These are phyloP conservation scores for Suillus subaureus DNA, from an alignment of 768 basidiomycete genomes.

Conservation along the genomic window DNA sequence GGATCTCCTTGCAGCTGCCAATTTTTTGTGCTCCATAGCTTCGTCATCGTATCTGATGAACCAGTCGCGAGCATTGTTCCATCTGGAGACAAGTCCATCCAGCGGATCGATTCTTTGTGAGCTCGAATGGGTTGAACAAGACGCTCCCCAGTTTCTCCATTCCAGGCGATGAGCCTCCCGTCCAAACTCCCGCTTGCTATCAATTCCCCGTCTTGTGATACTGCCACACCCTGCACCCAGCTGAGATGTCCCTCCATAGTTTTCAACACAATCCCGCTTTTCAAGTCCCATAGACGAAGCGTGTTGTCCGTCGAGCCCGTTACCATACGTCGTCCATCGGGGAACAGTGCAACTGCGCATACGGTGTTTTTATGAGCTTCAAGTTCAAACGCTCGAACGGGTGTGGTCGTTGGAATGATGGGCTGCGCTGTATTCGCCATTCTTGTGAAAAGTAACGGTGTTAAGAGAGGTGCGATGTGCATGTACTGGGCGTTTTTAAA, in stretches of 20 bases:
- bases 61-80: background rate
- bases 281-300: background rate
- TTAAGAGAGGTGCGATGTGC: background rate
- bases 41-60: background rate
- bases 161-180: background rate
- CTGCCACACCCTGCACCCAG: background rate
- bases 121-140: background rate
- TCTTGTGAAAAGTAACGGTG: background rate
- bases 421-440: background rate
- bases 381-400: background rate
- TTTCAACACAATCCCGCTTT: background rate
- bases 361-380: background rate
- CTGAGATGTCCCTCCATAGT: background rate
- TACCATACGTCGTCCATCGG: background rate
- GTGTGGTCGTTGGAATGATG: background rate
- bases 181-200: background rate
- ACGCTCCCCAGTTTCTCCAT: background rate
- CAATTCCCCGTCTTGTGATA: background rate
- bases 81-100: conserved; percentile 1
- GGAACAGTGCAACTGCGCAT: background rate
- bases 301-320: background rate
- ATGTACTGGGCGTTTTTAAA: background rate
- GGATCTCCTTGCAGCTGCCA: background rate
- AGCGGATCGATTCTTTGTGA: background rate
- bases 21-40: background rate